Percentiles rank a stretch among this genome's conserved stretches.
phyloP scores from a whole-genome alignment of 106 monocot genomes.

The Alisma plantagoaquatica region DNA sequence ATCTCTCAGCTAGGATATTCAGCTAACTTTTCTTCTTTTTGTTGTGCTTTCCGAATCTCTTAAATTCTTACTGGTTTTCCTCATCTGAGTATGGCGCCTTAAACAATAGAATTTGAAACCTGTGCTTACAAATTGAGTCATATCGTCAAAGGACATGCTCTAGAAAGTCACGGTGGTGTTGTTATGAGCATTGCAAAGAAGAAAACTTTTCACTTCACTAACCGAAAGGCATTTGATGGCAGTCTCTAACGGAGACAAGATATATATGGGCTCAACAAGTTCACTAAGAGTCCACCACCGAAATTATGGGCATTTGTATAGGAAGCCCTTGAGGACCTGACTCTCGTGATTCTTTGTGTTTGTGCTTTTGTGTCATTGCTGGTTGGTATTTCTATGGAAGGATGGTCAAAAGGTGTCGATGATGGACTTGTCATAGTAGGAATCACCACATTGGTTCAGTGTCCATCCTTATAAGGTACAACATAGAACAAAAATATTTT shows the following conservation, averaged over 20 bases:
- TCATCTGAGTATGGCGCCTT: no score
- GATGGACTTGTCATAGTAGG: slow-evolving; percentile 66
- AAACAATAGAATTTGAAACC: slow-evolving; percentile 41
- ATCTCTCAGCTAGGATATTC: no score
- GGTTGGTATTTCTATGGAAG: slow-evolving; percentile 58
- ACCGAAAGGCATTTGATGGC: slow-evolving; percentile 20
- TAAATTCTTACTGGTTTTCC: no score
- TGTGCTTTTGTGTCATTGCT: slow-evolving; percentile 51
- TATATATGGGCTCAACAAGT: slow-evolving; percentile 44
- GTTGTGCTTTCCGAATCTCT: no score
- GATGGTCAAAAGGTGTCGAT: slow-evolving; percentile 64
- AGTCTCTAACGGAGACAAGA: slow-evolving; percentile 20
- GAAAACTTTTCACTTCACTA: slow-evolving; percentile 31
- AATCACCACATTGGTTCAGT: slow-evolving; percentile 58
- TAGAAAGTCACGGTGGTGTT: slow-evolving; percentile 42
- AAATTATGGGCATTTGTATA: slow-evolving; percentile 62
- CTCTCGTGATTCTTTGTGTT: slow-evolving; percentile 46
- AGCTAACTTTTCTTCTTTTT: no score
- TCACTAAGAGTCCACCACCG: slow-evolving; percentile 26
- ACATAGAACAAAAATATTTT: no score
- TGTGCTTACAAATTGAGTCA: slow-evolving; percentile 51
- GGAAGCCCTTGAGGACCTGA: slow-evolving; percentile 71
- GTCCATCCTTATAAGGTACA: no score
- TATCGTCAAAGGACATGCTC: slow-evolving; percentile 43
- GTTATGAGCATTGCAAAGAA: slow-evolving; percentile 27